Evolutionary conservation across 116 monocot species (phyloP).

Genomic region (Posidonia oceanica): DNA sequence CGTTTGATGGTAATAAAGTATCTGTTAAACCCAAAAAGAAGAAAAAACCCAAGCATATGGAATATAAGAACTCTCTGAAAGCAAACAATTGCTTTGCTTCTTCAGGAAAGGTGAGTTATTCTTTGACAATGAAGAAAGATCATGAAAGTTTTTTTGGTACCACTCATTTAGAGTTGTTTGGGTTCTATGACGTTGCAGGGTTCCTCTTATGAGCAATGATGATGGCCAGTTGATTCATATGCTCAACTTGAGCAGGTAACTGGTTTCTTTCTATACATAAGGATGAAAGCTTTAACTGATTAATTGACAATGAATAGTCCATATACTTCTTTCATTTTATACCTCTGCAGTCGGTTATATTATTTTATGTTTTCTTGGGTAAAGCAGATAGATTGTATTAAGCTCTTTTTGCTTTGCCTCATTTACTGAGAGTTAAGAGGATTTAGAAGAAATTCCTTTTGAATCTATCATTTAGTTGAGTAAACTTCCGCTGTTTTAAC

Average conservation of each 20-base stretch:
- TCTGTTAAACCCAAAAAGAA: conserved; percentile 68
- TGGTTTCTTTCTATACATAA: neutral
- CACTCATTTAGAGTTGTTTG: neutral
- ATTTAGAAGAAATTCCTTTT: no score
- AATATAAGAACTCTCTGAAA: conserved; percentile 36
- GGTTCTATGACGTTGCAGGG: conserved; percentile 34
- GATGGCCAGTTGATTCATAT: conserved; percentile 41
- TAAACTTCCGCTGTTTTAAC: no score
- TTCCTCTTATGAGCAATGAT: conserved; percentile 57
- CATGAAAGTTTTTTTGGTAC: neutral
- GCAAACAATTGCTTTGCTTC: conserved; percentile 33
- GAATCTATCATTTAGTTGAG: no score
- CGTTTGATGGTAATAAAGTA: conserved; percentile 43
- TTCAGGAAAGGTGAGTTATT: conserved; percentile 44
- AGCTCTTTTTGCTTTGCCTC: no score
- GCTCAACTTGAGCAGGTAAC: conserved; percentile 75
- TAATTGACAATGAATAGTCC: no score
- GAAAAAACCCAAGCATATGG: conserved; percentile 69
- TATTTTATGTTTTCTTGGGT: no score
- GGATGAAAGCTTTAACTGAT: no score
- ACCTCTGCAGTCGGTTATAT: no score
- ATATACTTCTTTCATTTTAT: no score
- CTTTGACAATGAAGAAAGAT: neutral
- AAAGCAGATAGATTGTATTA: no score
- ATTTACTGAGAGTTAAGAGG: no score